These are phyloP conservation scores for Trichoderma hamatum DNA, from an alignment of 2,329 filamentous ascomycete species.

Conservation along the genomic window DNA sequence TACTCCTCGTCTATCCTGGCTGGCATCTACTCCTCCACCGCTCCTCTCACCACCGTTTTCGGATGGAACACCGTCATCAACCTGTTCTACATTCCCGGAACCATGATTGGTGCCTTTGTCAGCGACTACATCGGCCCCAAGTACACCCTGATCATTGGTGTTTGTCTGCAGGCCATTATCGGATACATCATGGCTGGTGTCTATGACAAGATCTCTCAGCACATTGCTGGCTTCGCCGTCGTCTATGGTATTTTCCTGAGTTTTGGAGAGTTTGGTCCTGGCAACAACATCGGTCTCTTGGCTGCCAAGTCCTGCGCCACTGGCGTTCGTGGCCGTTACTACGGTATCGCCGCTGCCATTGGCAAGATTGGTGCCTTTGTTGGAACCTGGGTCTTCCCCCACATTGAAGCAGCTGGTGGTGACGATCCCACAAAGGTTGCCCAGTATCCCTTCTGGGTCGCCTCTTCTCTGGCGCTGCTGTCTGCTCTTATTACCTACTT, in stretches of 20 bases:
- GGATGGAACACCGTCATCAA: constrained; percentile 91
- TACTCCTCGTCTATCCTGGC: constrained; percentile 77
- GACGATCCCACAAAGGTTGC: constrained; percentile 59
- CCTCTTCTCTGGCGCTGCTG: constrained; percentile 74
- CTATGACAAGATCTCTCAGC: constrained; percentile 69
- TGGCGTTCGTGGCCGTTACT: constrained; percentile 76
- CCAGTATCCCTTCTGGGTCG: constrained; percentile 91
- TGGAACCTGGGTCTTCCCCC: constrained; percentile 79
- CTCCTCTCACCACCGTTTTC: constrained; percentile 74
- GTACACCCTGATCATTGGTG: constrained; percentile 71
- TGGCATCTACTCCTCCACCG: constrained; percentile 61
- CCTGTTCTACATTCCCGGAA: constrained; percentile 85
- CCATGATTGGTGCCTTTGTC: constrained; percentile 73
- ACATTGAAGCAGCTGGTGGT: constrained; percentile 66
- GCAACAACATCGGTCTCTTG: constrained; percentile 87
- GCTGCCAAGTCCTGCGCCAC: constrained; percentile 89
- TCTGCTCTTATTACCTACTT: constrained; percentile 63
- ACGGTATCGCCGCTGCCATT: constrained; percentile 70
- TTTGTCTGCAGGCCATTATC: constrained; percentile 72
- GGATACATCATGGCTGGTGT: constrained; percentile 88
- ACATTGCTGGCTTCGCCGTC: constrained; percentile 44
- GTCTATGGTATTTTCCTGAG: constrained; percentile 45
- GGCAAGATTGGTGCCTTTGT: constrained; percentile 85
- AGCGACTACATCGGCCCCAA: constrained; percentile 80
- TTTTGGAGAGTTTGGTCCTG: constrained; percentile 67